Conservation (phyloP, 805 yeast genomes). For the Clavispora carvajalis region DNA sequence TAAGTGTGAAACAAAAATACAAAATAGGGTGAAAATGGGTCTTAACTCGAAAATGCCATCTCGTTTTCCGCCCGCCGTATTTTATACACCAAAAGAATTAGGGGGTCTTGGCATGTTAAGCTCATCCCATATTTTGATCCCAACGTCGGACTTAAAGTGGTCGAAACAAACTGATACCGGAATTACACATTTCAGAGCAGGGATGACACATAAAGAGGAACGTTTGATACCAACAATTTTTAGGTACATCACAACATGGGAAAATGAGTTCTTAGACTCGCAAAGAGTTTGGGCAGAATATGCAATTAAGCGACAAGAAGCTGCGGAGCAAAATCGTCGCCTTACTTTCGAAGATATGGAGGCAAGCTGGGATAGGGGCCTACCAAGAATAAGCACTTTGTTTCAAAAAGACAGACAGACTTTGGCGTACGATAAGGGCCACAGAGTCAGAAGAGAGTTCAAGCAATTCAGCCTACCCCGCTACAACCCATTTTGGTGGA, state of each 20-base stretch:
- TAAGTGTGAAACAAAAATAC: conserved; percentile 87
- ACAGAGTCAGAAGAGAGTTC: conserved; percentile 75
- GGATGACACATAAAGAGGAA: conserved; percentile 78
- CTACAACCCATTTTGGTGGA: conserved; percentile 95
- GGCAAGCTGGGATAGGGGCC: conserved; percentile 93
- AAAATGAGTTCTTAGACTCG: conserved; percentile 88
- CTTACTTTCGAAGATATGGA: conserved; percentile 90
- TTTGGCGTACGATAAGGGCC: conserved; percentile 91
- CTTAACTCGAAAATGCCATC: conserved; percentile 98
- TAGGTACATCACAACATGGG: conserved; percentile 94
- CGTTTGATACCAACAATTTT: conserved; percentile 88
- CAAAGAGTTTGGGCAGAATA: conserved; percentile 98
- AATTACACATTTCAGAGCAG: conserved; percentile 88
- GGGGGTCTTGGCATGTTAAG: conserved; percentile 98
- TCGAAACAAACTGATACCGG: conserved; percentile 93
- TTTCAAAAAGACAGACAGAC: conserved; percentile 95
- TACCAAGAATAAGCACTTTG: conserved; percentile 91
- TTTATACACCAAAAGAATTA: conserved; percentile 93
- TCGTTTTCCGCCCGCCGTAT: conserved; percentile 97
- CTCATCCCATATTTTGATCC: conserved; percentile 93
- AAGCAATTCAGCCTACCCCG: conserved; percentile 67
- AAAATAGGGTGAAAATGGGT: conserved; percentile 90
- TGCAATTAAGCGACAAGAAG: conserved; percentile 83
- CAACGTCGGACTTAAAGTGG: conserved; percentile 88
- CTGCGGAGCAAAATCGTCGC: conserved; percentile 77